Conservation (phyloP, 345 rosid species). For the Cardamine resedifolia region DNA sequence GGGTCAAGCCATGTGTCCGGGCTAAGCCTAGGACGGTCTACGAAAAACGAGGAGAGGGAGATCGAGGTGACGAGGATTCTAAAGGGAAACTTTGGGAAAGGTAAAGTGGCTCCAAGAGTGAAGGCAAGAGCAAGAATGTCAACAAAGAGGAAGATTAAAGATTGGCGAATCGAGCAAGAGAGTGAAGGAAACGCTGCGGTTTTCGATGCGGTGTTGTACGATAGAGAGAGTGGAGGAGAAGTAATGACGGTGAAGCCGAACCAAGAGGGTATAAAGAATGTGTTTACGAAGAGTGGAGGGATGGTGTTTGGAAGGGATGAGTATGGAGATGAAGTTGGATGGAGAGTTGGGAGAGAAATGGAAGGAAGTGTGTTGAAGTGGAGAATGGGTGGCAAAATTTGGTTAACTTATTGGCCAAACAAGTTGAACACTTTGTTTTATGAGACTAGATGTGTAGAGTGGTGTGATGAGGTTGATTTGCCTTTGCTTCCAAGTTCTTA, state of each 20-base stretch:
- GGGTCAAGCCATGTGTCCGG: conserved; percentile 75
- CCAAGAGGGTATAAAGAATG: conserved; percentile 40
- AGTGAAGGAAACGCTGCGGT: conserved; percentile 75
- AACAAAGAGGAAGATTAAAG: conserved; percentile 53
- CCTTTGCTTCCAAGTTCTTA: conserved; percentile 54
- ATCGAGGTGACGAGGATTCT: conserved; percentile 42
- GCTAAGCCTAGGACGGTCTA: conserved; percentile 73
- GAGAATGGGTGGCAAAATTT: conserved; percentile 79
- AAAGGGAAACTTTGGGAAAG: conserved; percentile 41
- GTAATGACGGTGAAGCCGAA: conserved; percentile 32
- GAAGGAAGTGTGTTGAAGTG: conserved; percentile 91
- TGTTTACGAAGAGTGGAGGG: conserved; percentile 77
- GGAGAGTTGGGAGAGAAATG: conserved; percentile 89
- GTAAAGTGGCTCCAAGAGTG: conserved; percentile 43
- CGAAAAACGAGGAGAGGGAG: conserved; percentile 55
- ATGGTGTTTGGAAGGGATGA: conserved; percentile 71
- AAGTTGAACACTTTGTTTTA: conserved; percentile 47
- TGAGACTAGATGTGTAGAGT: conserved; percentile 82
- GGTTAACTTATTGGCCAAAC: conserved; percentile 76
- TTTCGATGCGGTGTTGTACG: conserved; percentile 65
- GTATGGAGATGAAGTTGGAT: conserved; percentile 62
- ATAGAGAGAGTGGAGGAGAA: conserved; percentile 54
- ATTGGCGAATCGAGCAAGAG: conserved; percentile 86
- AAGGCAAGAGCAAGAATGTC: conserved; percentile 55
- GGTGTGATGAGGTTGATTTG: conserved; percentile 89